Evolutionary conservation across 2,329 filamentous ascomycete genomes (phyloP).

Genomic region (Onygenales sp.): DNA sequence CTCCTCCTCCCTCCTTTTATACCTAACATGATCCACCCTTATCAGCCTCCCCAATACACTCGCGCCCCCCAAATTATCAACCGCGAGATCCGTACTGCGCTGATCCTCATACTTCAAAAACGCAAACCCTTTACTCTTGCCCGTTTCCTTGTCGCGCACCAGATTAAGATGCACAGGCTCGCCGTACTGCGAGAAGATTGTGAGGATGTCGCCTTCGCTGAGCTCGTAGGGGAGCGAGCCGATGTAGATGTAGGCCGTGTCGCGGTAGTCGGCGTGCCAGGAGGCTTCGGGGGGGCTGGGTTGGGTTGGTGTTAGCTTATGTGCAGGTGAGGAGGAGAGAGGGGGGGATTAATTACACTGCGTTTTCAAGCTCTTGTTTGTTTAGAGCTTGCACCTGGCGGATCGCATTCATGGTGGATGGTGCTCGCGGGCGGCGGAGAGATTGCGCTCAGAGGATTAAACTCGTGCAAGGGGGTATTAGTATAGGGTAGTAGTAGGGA

Average conservation of each 20-base stretch:
- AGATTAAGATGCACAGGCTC: slow-evolving; percentile 91
- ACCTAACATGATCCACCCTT: slow-evolving; percentile 84
- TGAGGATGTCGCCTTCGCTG: slow-evolving; percentile 89
- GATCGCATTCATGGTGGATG: slow-evolving; percentile 74
- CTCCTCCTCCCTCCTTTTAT: slow-evolving; percentile 73
- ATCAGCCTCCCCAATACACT: slow-evolving; percentile 71
- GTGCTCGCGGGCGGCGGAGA: no score
- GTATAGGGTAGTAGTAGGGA: no score
- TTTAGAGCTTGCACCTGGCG: slow-evolving; percentile 88
- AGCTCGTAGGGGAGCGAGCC: slow-evolving; percentile 88
- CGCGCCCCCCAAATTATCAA: slow-evolving; percentile 88
- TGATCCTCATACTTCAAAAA: slow-evolving; percentile 99
- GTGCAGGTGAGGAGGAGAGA: neutral
- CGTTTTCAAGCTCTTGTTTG: slow-evolving; percentile 85
- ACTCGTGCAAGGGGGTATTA: no score
- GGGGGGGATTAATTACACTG: slow-evolving; percentile 42
- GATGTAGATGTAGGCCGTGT: slow-evolving; percentile 94
- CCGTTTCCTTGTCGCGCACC: slow-evolving; percentile 88
- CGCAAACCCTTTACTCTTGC: slow-evolving; percentile 87
- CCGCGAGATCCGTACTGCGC: slow-evolving; percentile 86
- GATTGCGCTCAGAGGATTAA: no score
- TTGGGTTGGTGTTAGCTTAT: neutral
- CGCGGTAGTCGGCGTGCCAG: slow-evolving; percentile 96
- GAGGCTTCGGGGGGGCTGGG: slow-evolving; percentile 70
- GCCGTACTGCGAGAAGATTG: slow-evolving; percentile 94